Base-by-base conservation (phyloP, 257 asterid genomes). In the Primulina tabacum region DNA sequence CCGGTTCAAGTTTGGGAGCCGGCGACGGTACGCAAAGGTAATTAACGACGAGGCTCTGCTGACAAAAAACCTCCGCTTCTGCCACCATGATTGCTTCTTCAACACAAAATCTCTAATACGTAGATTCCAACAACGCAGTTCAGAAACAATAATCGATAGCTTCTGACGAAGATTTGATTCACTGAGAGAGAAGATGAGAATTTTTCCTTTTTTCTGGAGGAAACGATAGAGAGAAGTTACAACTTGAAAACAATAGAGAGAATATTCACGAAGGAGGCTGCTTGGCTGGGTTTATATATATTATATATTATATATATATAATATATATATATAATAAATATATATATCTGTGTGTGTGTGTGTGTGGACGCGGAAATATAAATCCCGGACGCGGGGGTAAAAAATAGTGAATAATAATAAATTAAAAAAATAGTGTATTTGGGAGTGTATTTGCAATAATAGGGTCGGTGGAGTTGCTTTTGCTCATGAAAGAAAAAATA, bases 61-160 rank as follows among this genome's bases (percentile, higher is more conserved):
- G 81, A 73, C 83, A 80, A 10, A 80, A 14, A 73, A 80, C 43
- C 43, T 82, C 79, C 64, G 81, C 77, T 72, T 77, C 82, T 38
- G 83, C 87, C 73, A 80, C 85, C 87, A 83, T 80, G 59, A 73
- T 73, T 70, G 61, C 21, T 50, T 11, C 32, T 26, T 33, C 8
- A 4, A 47, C 17, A 47, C 18, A 47, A 47, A 47, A 12, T 12
- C 55, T 12, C 2, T 14, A 1, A 10, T 43, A 0, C 0, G n/a
- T 12, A 43, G 52, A 43, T 43, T 43, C 53, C 11, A 12, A 47
- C 6, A 47, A 47, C 18, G 7, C 55, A 47, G 55, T 47, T 47
- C 53, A 43, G 6, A 12, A 10, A 43, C 53, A 43, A 43, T 10
- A 11, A 10, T 43, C 18, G 55, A 47, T 2, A 47, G n/a, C 55